A percentile compares a stretch with the other conserved stretches of the same genome.
Conservation (phyloP, 495 filamentous ascomycete genomes). For the Amorphotheca resinae region DNA sequence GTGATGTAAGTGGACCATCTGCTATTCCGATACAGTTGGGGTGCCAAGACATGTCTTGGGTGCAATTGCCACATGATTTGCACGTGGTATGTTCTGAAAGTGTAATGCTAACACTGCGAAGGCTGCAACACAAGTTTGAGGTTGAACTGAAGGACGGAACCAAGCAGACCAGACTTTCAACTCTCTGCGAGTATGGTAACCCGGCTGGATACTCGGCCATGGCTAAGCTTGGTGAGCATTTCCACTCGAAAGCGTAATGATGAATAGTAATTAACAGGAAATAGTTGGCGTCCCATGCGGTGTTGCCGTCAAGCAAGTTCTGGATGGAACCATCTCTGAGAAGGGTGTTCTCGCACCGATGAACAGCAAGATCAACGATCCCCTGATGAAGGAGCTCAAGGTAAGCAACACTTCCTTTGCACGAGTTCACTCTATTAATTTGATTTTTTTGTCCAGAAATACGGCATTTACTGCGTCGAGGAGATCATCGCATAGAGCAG, state of each 20-base stretch:
- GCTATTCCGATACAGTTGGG: slow-evolving; percentile 1
- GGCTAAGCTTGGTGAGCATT: slow-evolving; percentile 76
- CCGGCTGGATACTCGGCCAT: slow-evolving; percentile 72
- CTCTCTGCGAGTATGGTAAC: slow-evolving; percentile 77
- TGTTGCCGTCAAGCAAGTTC: slow-evolving; percentile 61
- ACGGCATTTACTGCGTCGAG: slow-evolving; percentile 14
- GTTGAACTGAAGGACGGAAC: slow-evolving; percentile 65
- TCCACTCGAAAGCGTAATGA: no score
- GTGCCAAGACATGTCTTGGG: no score
- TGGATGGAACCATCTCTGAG: slow-evolving; percentile 66
- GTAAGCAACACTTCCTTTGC: background rate
- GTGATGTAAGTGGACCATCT: slow-evolving; percentile 20
- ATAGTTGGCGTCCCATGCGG: slow-evolving; percentile 58
- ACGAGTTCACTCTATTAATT: background rate
- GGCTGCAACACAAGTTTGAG: slow-evolving; percentile 80
- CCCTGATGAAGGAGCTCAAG: slow-evolving; percentile 59
- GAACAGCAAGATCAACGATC: slow-evolving; percentile 54
- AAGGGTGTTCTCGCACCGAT: slow-evolving; percentile 79
- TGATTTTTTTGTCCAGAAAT: background rate
- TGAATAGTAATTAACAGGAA: no score
- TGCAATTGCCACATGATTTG: no score
- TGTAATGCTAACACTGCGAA: no score
- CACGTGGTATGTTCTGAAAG: no score
- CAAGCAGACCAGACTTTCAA: slow-evolving; percentile 65
- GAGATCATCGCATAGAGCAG: slow-evolving; percentile 21